Evolutionary conservation across 2,329 filamentous ascomycete genomes (phyloP), one percentile per base, ranked within the genome.

Genomic region (Colletotrichum gloeosporioides): DNA sequence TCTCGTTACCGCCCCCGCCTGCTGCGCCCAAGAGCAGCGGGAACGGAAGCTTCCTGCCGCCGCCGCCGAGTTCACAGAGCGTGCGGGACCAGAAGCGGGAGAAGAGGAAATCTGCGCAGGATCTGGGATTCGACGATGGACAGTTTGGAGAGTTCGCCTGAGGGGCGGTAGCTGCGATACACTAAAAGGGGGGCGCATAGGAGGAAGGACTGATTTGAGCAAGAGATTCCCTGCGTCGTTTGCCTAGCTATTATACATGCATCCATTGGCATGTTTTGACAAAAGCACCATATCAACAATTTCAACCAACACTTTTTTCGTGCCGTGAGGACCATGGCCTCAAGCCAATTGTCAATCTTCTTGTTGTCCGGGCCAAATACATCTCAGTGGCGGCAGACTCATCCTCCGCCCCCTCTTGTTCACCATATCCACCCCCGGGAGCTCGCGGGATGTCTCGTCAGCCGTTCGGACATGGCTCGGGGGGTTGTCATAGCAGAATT

Each of bases 71-170:
- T 77, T 90, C 90, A 16, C 87, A 88, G 78, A 90, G 91, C 75
- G 88, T 91, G n/a, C 92, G 91, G 85, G 88, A 90, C 69, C 89
- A 92, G 83, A 90, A 92, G 84, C 88, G 90, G 80, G 84, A 85
- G 80, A 89, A 87, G 83, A 89, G 87, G 81, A 86, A 86, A 80
- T 89, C 90, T 15, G 86, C 89, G 7, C 87, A 93, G 81, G 93
- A 95, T 75, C 81, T 96, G 78, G 95, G 95, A 1, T 97, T 97
- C 80, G 95, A 98, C 81, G 95, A 98, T 82, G 95, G 95, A 2
- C 94, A 96, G 82, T 96, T 96, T 90, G 95, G 95, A 25, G 95
- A 98, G 85, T 98, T 98, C 86, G 90, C 90, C 64, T 92, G 74
- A 53, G 44, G 44, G 44, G n/a, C n/a, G 44, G n/a, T 8, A 13